A percentile compares a stretch with the other conserved stretches of the same genome.
phyloP scores from a whole-genome alignment of 495 filamentous ascomycete species.

The Daldinia loculata region DNA sequence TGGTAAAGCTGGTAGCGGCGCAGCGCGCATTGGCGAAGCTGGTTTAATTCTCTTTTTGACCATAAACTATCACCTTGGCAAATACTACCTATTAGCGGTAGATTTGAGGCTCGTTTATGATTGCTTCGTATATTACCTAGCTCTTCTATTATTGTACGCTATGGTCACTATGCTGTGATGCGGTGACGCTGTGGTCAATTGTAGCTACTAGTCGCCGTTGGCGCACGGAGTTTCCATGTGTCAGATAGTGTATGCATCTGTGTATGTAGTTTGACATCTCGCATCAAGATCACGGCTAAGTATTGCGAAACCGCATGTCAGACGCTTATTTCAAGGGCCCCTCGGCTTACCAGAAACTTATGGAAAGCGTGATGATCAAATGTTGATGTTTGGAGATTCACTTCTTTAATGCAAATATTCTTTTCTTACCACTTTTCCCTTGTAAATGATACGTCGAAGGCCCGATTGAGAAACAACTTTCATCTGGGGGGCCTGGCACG shows the following conservation, averaged over 20 bases:
- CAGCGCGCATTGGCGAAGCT: conserved; percentile 27
- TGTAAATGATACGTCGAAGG: conserved; percentile 36
- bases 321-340: conserved; percentile 30
- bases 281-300: conserved; percentile 23
- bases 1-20: conserved; percentile 16
- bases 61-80: conserved; percentile 30
- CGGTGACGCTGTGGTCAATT: too few relatives aligned
- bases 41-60: conserved; percentile 8
- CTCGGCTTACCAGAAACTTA: conserved; percentile 19
- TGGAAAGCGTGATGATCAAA: conserved; percentile 32
- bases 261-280: conserved; percentile 1
- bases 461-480: conserved; percentile 41
- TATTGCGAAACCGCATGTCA: conserved; percentile 40
- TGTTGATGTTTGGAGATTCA: conserved; percentile 42
- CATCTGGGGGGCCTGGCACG: conserved; percentile 29
- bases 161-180: neutral
- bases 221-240: conserved; percentile 11
- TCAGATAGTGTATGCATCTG: conserved; percentile 6
- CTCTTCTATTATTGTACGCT: neutral
- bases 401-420: conserved; percentile 28
- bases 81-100: conserved; percentile 18
- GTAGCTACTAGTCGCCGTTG: neutral
- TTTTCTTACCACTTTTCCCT: conserved; percentile 14
- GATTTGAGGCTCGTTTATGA: conserved; percentile 24
- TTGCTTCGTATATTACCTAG: conserved; percentile 12